These are phyloP conservation scores for Gossypium gossypioides DNA, from an alignment of 441 rosid species.

Conservation along the genomic window DNA sequence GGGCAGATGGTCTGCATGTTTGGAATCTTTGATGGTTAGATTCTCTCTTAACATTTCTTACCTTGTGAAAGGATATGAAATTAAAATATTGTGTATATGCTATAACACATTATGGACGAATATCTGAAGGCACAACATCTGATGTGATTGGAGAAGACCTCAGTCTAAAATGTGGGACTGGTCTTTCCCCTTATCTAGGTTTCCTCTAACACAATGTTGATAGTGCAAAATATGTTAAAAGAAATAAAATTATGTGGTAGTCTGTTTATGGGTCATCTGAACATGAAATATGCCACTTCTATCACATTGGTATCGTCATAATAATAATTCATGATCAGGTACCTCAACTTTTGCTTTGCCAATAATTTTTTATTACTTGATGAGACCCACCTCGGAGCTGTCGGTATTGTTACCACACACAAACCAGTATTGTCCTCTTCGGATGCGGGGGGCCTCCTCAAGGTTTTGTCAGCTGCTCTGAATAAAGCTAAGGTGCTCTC, in stretches of 20 bases:
- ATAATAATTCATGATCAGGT: too few species aligned
- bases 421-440: too few species aligned
- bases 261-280: neutral
- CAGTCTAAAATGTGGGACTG: neutral
- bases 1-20: conserved; percentile 80
- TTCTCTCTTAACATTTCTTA: conserved; percentile 18
- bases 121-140: neutral
- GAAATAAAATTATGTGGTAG: neutral
- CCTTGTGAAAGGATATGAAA: conserved; percentile 7
- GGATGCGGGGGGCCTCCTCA: too few species aligned
- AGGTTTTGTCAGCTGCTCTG: too few species aligned
- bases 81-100: neutral
- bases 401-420: too few species aligned
- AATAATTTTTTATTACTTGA: too few species aligned
- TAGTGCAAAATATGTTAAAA: neutral
- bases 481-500: too few species aligned
- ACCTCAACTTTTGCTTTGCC: too few species aligned
- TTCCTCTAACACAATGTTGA: neutral
- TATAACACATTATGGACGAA: neutral
- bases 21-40: conserved; percentile 90
- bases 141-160: neutral
- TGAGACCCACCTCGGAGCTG: too few species aligned
- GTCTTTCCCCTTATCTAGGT: neutral
- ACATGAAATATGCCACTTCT: neutral
- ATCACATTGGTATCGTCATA: neutral